A percentile compares a stretch with the other conserved stretches of the same genome.
These are phyloP conservation scores for Pseudopyricularia javanii DNA, from an alignment of 2,329 filamentous ascomycete genomes.

Conservation along the genomic window DNA sequence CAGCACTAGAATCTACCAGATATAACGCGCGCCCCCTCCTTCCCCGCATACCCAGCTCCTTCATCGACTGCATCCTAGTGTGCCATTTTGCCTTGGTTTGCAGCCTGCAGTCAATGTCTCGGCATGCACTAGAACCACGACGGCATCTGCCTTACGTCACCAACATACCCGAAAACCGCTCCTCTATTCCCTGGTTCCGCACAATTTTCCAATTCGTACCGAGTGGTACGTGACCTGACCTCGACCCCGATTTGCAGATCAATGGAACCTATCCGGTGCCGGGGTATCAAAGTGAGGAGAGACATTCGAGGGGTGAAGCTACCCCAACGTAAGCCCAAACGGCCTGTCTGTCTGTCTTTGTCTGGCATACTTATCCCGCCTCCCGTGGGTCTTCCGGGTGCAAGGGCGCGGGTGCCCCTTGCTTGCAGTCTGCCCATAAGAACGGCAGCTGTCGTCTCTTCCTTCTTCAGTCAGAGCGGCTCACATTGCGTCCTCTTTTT, in stretches of 20 bases:
- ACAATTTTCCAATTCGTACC: background rate
- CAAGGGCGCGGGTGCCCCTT: no score
- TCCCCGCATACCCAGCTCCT: background rate
- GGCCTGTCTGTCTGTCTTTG: no score
- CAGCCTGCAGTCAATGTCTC: background rate
- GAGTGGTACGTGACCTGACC: background rate
- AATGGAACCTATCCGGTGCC: background rate
- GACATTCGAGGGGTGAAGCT: background rate
- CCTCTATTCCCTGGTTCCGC: background rate
- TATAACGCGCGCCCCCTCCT: background rate
- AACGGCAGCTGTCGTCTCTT: background rate
- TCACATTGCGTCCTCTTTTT: background rate
- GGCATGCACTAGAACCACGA: background rate
- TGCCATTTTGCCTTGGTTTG: background rate
- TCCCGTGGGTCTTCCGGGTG: no score
- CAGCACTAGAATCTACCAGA: no score
- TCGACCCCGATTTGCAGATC: background rate
- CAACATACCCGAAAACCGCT: background rate
- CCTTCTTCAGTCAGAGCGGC: background rate
- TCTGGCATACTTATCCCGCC: background rate
- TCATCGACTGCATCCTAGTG: background rate
- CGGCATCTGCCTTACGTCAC: background rate
- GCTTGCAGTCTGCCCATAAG: background rate
- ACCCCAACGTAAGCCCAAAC: background rate
- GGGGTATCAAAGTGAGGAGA: background rate